Base-by-base conservation (phyloP, 345 rosid species). In the Eucalyptus caleyi region DNA sequence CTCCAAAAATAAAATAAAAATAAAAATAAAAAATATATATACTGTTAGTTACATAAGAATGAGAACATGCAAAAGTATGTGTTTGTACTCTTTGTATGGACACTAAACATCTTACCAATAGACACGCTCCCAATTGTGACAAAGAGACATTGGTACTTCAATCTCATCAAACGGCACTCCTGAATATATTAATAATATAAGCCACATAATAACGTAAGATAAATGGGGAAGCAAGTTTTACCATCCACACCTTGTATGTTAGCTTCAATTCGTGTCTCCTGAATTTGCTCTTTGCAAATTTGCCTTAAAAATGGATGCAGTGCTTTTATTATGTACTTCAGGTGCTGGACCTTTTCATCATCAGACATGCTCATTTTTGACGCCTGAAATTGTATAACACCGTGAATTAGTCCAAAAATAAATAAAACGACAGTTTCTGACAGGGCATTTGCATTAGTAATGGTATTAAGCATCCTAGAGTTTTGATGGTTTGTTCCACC, bases 81-180 rank as follows among this genome's bases (percentile, higher is more conserved):
- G 26, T 72, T 10, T 72, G 83, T 37, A 72, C 45, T 72, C 45
- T 72, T 7, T 23, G 14, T 40, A 40, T 21, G 85, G 8, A 40
- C 27, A 13, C 11, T 19, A 5, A 65, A 88, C 80, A 91, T 37
- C 92, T 88, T 89, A 97, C 99, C 99, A 97, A 87, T 92, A 97
- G 88, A 97, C 93, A 4, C 99, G 97, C 90, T 97, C 99, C 88
- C 95, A 95, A 50, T 88, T 89, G 90, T 86, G 87, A 92, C 94
- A 95, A 53, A 87, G 59, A 86, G 93, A 92, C 89, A 87, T 51
- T 14, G 93, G 91, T 86, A 97, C 91, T 65, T 92, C 89, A 87
- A 93, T 62, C 16, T 86, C 90, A 86, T 92, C 89, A 87, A 88
- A 90, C 82, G 88, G 87, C 65, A 62, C 47, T 89, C 93, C 91